Evolutionary conservation across 345 rosid genomes (phyloP), one percentile per base, ranked within the genome.

Genomic region (Cardiospermum halicacabum): DNA sequence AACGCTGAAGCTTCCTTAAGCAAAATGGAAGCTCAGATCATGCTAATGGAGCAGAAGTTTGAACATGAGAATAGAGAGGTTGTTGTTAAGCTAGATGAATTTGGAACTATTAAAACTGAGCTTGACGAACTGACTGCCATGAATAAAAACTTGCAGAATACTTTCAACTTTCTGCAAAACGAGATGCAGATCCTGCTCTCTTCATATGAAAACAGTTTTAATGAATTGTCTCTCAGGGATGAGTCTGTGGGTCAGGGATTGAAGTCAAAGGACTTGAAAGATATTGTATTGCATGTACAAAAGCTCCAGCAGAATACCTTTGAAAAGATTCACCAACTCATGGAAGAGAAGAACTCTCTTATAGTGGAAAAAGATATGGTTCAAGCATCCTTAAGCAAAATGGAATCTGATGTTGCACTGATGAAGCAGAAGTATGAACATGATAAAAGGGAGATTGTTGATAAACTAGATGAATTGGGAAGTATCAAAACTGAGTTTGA

Each of bases 361-460:
- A 42, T 72, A 56, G 56, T 55, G 56, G 92, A 84, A 74, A 80
- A 79, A 70, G 79, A 85, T 65, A 69, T 58, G 64, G 81, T 76
- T 24, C 74, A 72, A 55, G 62, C 61, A 65, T 64, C 73, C 58
- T 64, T 80, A 65, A 65, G 67, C 63, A 74, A 68, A 43, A 80
- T 76, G 16, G 77, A 82, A 79, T 70, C 89, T 53, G 82, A 82
- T 65, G 70, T 70, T 60, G 48, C 58, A 57, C 66, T 75, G 65
- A 70, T 88, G 65, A 88, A 88, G 74, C 79, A 79, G 77, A 82
- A 75, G 75, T 78, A 75, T 55, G 87, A 82, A 64, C 63, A 58
- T 68, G 88, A 80, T 60, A 7, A 74, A 57, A 68, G 53, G 11
- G 69, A 69, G 73, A 68, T 81, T 62, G 76, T 73, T 16, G 69